A percentile compares a stretch with the other conserved stretches of the same genome.
phyloP scores from a whole-genome alignment of 2,329 filamentous ascomycete species.

The Neospermospora avenae region DNA sequence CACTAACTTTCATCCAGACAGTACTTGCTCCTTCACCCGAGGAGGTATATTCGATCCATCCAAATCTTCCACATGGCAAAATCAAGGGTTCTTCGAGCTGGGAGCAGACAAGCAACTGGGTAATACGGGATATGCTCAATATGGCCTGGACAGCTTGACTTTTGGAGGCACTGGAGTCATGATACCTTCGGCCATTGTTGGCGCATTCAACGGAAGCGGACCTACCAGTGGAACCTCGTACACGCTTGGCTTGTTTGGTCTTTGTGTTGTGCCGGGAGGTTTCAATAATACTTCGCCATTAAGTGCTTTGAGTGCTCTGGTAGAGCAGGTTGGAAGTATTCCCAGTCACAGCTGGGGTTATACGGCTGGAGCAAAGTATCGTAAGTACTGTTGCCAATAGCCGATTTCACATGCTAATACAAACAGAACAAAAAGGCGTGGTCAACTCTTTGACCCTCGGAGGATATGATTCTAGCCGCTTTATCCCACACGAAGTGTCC shows the following conservation, averaged over 20 bases:
- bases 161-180: conserved; percentile 33
- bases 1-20: conserved; percentile 36
- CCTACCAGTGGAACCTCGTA: conserved; percentile 53
- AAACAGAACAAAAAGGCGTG: conserved; percentile 40
- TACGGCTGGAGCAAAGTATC: conserved; percentile 71
- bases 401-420: neutral
- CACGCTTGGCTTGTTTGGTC: conserved; percentile 52
- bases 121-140: conserved; percentile 58
- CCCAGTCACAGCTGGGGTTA: conserved; percentile 73
- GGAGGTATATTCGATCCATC: conserved; percentile 56
- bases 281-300: conserved; percentile 49
- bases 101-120: conserved; percentile 58
- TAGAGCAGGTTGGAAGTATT: conserved; percentile 57
- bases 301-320: conserved; percentile 53
- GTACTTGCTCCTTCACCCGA: conserved; percentile 52
- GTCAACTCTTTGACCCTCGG: conserved; percentile 63
- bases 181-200: conserved; percentile 39
- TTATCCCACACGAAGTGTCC: conserved; percentile 55
- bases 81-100: conserved; percentile 39
- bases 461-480: conserved; percentile 64
- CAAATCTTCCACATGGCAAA: conserved; percentile 53
- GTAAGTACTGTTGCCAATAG: conserved; percentile 41
- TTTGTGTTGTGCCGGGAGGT: conserved; percentile 53
- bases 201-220: conserved; percentile 40
- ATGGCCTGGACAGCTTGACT: conserved; percentile 49